Evolutionary conservation across 345 rosid species (phyloP), one percentile per base, ranked within the genome.

Genomic region (Bruguiera gymnorhiza): DNA sequence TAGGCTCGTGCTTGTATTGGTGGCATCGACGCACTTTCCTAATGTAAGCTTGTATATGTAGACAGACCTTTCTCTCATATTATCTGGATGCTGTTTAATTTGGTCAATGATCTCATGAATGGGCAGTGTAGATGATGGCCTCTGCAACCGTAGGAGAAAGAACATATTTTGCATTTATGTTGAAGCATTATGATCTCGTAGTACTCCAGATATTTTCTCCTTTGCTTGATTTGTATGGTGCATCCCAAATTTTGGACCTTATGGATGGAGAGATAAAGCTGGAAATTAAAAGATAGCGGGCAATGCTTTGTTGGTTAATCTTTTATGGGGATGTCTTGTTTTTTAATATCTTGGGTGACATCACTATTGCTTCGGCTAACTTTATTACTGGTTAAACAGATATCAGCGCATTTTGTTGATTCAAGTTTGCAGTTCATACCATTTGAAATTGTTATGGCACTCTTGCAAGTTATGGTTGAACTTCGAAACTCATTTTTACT

Each of bases 1-100:
- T 43, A 78, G 89, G 75, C 96, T 96, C 20, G 97, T 95, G 72
- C 96, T 94, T 66, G 56, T 89, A 60, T 96, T 89, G 78, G 93
- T 83, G 75, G 88, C 96, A 26, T 85, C 93, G 48, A 91, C 86
- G 81, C 97, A 91, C 82, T 69, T 84, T 64, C 92, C 96, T 68
- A 78, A 75, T 7, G 97, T 84, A 85, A 84, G 94, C 81, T 66
- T 62, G 70, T 65, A 26, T 27, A 43, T 48, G 57, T 65, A 67
- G 63, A 66, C 6, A 34, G 4, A 19, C 62, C 23, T 20, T 26
- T 62, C 21, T 58, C 21, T 53, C 50, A 16, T 57, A 16, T 58
- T 16, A 32, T 11, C 27, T 60, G 24, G 20, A 24, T 57, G 8
- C 8, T 6, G 19, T 48, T 50, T 43, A 11, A 43, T 43, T 63